phyloP scores from a whole-genome alignment of 78 protist genomes.

The Cavenderia fasciculata region DNA sequence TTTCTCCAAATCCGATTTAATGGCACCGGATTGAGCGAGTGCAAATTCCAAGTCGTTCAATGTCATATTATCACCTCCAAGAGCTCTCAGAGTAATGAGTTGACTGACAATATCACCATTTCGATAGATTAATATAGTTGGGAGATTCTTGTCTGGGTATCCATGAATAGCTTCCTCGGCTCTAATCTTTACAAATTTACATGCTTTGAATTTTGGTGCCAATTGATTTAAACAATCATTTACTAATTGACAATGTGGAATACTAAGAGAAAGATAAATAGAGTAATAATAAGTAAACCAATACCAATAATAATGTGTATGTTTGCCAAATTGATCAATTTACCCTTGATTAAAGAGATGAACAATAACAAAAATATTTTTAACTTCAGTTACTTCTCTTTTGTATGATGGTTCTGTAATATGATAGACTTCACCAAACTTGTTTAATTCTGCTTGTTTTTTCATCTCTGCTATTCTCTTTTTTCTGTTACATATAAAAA shows the following conservation, averaged over 20 bases:
- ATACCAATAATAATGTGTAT: background rate
- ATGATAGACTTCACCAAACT: constrained; percentile 64
- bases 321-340: background rate
- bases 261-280: constrained; percentile 15
- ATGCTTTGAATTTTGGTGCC: constrained; percentile 75
- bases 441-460: constrained; percentile 35
- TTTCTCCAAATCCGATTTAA: constrained; percentile 49
- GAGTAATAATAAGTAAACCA: background rate
- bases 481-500: constrained; percentile 18
- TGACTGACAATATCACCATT: constrained; percentile 72
- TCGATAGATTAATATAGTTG: constrained; percentile 85
- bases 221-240: constrained; percentile 50
- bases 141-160: constrained; percentile 88
- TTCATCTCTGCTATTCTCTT: constrained; percentile 74
- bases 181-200: constrained; percentile 86
- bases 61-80: constrained; percentile 67
- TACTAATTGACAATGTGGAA: constrained; percentile 77
- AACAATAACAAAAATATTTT: constrained; percentile 79
- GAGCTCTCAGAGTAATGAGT: constrained; percentile 46
- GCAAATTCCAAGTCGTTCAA: constrained; percentile 80
- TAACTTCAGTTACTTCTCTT: constrained; percentile 62
- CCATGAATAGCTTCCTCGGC: constrained; percentile 80
- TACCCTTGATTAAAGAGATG: constrained; percentile 70
- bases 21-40: constrained; percentile 47
- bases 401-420: constrained; percentile 79